Evolutionary conservation across 768 basidiomycete genomes (phyloP).

Genomic region (Boletus tomentosulus): DNA sequence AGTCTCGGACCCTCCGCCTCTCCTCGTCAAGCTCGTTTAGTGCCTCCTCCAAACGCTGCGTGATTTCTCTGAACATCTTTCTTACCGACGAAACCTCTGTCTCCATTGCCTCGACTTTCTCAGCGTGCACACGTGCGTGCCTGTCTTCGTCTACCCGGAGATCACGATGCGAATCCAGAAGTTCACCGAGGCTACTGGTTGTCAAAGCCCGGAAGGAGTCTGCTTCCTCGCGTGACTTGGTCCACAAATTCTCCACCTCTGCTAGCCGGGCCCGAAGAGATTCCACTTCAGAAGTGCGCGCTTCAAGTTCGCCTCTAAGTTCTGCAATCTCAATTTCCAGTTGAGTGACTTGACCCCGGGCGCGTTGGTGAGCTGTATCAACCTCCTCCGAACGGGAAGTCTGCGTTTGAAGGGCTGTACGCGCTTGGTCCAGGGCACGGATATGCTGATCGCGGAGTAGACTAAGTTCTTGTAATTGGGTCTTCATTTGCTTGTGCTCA

Average conservation of each 20-base stretch:
- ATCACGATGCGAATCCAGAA: slow-evolving; percentile 85
- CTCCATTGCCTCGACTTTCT: slow-evolving; percentile 79
- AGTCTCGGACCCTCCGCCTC: slow-evolving; percentile 56
- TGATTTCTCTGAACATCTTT: slow-evolving; percentile 73
- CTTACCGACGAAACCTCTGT: slow-evolving; percentile 72
- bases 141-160: slow-evolving; percentile 83
- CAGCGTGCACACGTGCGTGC: slow-evolving; percentile 66
- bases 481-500: slow-evolving; percentile 60
- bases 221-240: slow-evolving; percentile 89
- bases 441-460: slow-evolving; percentile 79
- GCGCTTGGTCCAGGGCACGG: slow-evolving; percentile 82
- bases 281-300: slow-evolving; percentile 70
- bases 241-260: slow-evolving; percentile 88
- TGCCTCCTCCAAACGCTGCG: slow-evolving; percentile 64
- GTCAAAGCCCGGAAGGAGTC: slow-evolving; percentile 86
- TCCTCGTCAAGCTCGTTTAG: slow-evolving; percentile 65
- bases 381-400: slow-evolving; percentile 76
- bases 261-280: slow-evolving; percentile 57
- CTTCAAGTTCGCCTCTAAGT: slow-evolving; percentile 76
- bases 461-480: slow-evolving; percentile 68
- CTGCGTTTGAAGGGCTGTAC: slow-evolving; percentile 69
- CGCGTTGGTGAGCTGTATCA: slow-evolving; percentile 66
- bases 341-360: slow-evolving; percentile 61
- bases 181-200: slow-evolving; percentile 78
- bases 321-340: slow-evolving; percentile 78